Evolutionary conservation across 1,284 basidiomycete genomes (phyloP), one percentile per base, ranked within the genome.

Genomic region (Moesziomyces sp.): DNA sequence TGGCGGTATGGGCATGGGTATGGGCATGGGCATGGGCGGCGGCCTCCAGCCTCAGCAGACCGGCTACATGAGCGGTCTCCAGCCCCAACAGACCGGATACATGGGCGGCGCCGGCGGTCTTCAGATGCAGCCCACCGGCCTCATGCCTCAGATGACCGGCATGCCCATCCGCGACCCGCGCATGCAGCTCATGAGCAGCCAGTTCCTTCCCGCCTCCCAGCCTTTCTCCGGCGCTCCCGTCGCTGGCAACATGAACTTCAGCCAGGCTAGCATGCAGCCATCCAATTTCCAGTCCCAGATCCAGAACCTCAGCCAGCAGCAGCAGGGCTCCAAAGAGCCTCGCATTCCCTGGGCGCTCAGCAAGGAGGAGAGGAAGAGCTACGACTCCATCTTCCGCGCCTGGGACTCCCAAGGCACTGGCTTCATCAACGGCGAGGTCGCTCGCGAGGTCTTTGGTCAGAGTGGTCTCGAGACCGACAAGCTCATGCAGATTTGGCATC

Each of bases 341-440:
- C 90, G 90, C 79, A 88, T 98, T 24, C 90, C 93, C 0, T 99
- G 97, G 96, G 88, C 90, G 0, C 86, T 98, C 59, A 90, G 90
- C 21, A 92, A 92, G 84, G 89, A 91, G 42, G 96, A 99, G 87
- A 94, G 94, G 87, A 97, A 97, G 87, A 92, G 91, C 78, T 99
- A 99, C 83, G 94, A 98, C 84, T 89, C 92, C 82, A 96, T 98
- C 81, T 99, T 99, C 87, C 88, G 96, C 61, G 92, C 93, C 26
- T 99, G 96, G 97, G 96, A 98, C 84, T 86, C 89, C 1, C 87
- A 89, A 45, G 88, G 89, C 23, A 91, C 91, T 0, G 93, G 93
- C 3, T 99, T 96, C 85, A 93, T 99, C 83, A 90, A 86, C 55
- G 94, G 95, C 46, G 88, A 90, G 76, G 93, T 91, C 46, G 94